Percentiles rank a stretch among this genome's conserved stretches.
These are phyloP conservation scores for Miscanthus lutarioriparius DNA, from an alignment of 176 grass and related monocot genomes.

Conservation along the genomic window DNA sequence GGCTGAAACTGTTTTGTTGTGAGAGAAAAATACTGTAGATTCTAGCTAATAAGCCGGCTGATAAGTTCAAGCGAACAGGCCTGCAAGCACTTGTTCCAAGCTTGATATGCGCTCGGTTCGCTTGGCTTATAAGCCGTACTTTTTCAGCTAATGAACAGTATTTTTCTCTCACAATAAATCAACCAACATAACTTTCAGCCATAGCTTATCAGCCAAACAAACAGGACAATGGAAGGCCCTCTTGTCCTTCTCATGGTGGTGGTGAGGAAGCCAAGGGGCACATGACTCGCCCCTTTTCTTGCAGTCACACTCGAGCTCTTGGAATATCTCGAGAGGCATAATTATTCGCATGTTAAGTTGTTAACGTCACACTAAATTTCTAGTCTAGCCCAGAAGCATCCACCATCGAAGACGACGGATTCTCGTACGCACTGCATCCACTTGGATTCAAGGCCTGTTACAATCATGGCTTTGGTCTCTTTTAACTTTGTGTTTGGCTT, in stretches of 20 bases:
- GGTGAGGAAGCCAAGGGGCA: conserved; percentile 16
- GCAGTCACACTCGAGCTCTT: conserved; percentile 37
- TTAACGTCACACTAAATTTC: background rate
- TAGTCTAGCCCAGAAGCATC: background rate
- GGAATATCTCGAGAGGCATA: conserved; percentile 32
- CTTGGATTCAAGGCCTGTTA: conserved; percentile 2
- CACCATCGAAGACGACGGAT: background rate
- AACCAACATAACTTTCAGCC: too few species aligned
- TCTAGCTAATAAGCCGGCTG: too few species aligned
- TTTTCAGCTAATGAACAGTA: too few species aligned
- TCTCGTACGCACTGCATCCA: conserved; percentile 1
- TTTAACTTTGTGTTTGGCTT: background rate
- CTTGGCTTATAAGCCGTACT: too few species aligned
- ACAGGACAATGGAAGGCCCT: too few species aligned
- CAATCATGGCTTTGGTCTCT: background rate
- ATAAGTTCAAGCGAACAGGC: too few species aligned
- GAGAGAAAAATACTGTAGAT: too few species aligned
- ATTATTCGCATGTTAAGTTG: conserved; percentile 4
- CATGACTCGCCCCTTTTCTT: conserved; percentile 35
- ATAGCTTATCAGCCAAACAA: too few species aligned
- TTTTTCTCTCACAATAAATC: too few species aligned
- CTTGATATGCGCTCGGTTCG: too few species aligned
- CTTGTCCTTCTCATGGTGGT: conserved; percentile 33
- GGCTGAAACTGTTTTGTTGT: too few species aligned
- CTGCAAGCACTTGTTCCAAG: conserved; percentile 36